Conservation (phyloP, 768 basidiomycete genomes). For the Tephrocybe sp. region DNA sequence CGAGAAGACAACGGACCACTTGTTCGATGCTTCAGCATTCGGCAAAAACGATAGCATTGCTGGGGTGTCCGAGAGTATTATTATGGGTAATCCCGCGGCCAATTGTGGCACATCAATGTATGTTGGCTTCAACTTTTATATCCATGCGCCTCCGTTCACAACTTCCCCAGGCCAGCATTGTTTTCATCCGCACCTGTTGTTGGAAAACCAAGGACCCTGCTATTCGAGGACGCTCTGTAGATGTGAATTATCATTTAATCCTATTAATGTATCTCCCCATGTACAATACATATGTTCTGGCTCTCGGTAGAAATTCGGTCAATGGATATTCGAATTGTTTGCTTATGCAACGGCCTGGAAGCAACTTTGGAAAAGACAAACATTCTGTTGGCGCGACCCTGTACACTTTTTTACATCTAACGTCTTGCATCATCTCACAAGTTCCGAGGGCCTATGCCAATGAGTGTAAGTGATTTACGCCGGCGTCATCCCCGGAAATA, state of each 20-base stretch:
- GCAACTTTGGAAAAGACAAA: too few relatives aligned
- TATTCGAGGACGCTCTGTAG: slow-evolving; percentile 49
- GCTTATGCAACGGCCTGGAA: neutral
- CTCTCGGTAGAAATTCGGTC: neutral
- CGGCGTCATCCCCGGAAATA: neutral
- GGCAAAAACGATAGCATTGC: slow-evolving; percentile 94
- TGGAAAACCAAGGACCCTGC: slow-evolving; percentile 45
- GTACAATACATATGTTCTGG: slow-evolving; percentile 2
- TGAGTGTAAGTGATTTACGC: too few relatives aligned
- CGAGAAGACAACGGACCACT: slow-evolving; percentile 98
- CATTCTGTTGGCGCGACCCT: too few relatives aligned
- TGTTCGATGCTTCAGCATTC: slow-evolving; percentile 96
- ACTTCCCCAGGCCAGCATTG: slow-evolving; percentile 43
- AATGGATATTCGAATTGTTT: neutral
- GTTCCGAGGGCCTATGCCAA: too few relatives aligned
- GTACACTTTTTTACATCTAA: too few relatives aligned
- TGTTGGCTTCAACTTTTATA: slow-evolving; percentile 18
- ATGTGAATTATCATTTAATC: slow-evolving; percentile 5
- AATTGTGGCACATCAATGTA: slow-evolving; percentile 95
- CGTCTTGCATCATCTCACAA: too few relatives aligned
- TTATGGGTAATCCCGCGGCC: slow-evolving; percentile 96
- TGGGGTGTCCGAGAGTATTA: slow-evolving; percentile 98
- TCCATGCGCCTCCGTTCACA: slow-evolving; percentile 4
- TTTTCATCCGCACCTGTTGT: slow-evolving; percentile 42
- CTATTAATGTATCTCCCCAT: slow-evolving; percentile 11